Evolutionary conservation across 192 early-diverging fungal genomes (phyloP).

Genomic region (Rhizophagus clarus): DNA sequence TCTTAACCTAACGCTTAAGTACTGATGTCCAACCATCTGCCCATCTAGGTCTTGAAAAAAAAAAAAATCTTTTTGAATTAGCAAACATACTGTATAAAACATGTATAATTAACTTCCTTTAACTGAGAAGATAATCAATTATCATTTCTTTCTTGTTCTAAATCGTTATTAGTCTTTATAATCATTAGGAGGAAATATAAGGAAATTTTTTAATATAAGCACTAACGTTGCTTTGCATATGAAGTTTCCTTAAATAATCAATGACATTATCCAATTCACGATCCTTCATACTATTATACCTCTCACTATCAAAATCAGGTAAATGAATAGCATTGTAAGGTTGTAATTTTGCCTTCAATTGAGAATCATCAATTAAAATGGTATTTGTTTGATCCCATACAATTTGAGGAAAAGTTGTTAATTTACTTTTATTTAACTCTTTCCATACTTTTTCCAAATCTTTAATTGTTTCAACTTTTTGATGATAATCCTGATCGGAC

Average conservation of each 20-base stretch:
- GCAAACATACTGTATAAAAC: too few relatives aligned
- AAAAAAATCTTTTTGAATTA: too few relatives aligned
- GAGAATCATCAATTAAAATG: slow-evolving; percentile 56
- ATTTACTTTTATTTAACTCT: slow-evolving; percentile 35
- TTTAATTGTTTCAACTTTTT: slow-evolving; percentile 58
- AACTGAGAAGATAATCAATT: too few relatives aligned
- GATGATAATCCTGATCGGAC: slow-evolving; percentile 37
- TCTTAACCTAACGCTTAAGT: too few relatives aligned
- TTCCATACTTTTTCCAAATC: slow-evolving; percentile 61
- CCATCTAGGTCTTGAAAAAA: too few relatives aligned
- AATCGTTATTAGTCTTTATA: too few relatives aligned
- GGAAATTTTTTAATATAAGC: slow-evolving; percentile 46
- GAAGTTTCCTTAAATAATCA: slow-evolving; percentile 38
- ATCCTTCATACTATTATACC: slow-evolving; percentile 20
- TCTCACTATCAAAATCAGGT: slow-evolving; percentile 36
- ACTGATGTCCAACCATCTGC: too few relatives aligned
- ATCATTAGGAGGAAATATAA: slow-evolving; percentile 22
- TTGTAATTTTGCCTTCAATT: slow-evolving; percentile 50
- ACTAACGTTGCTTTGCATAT: slow-evolving; percentile 46
- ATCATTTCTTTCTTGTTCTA: too few relatives aligned
- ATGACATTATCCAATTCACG: slow-evolving; percentile 47
- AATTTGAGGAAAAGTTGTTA: neutral
- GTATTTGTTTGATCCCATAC: slow-evolving; percentile 53
- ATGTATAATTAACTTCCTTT: too few relatives aligned
- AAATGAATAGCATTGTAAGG: slow-evolving; percentile 50